These are phyloP conservation scores for Areca catechu DNA, from an alignment of 176 grass and related monocot species.

Conservation along the genomic window DNA sequence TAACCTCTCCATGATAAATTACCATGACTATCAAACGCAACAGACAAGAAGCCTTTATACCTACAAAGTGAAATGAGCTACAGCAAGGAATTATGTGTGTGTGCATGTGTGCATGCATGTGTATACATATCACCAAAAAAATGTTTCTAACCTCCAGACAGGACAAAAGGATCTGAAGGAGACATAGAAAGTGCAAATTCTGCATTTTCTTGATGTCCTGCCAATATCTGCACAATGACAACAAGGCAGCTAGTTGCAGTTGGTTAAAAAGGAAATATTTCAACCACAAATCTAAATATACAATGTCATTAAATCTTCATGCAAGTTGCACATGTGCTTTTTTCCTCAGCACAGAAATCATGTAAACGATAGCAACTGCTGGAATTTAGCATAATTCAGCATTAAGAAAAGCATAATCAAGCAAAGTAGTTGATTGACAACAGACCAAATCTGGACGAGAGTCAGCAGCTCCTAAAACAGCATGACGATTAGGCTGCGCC, in stretches of 20 bases:
- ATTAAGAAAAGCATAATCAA: conserved; percentile 4
- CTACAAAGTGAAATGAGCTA: too few species aligned
- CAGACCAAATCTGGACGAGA: conserved; percentile 79
- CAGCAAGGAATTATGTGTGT: too few species aligned
- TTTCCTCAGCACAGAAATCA: too few species aligned
- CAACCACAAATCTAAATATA: conserved; percentile 8
- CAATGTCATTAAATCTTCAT: neutral
- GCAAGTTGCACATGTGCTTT: too few species aligned
- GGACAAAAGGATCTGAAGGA: conserved; percentile 75
- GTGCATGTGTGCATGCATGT: too few species aligned
- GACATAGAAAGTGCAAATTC: conserved; percentile 92
- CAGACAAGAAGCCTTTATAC: too few species aligned
- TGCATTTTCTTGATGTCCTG: conserved; percentile 86
- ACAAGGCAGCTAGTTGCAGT: conserved; percentile 7
- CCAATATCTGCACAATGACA: conserved; percentile 59
- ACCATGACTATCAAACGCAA: too few species aligned
- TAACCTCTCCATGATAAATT: too few species aligned
- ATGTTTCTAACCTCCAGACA: conserved; percentile 69
- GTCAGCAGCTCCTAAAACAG: conserved; percentile 50
- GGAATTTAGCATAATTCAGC: too few species aligned
- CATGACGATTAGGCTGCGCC: conserved; percentile 72
- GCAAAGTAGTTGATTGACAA: neutral
- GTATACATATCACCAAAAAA: neutral
- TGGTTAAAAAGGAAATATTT: neutral
- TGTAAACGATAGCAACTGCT: too few species aligned